These are phyloP conservation scores for Aureobasidium lini DNA, from an alignment of 2,329 filamentous ascomycete genomes.

Conservation along the genomic window DNA sequence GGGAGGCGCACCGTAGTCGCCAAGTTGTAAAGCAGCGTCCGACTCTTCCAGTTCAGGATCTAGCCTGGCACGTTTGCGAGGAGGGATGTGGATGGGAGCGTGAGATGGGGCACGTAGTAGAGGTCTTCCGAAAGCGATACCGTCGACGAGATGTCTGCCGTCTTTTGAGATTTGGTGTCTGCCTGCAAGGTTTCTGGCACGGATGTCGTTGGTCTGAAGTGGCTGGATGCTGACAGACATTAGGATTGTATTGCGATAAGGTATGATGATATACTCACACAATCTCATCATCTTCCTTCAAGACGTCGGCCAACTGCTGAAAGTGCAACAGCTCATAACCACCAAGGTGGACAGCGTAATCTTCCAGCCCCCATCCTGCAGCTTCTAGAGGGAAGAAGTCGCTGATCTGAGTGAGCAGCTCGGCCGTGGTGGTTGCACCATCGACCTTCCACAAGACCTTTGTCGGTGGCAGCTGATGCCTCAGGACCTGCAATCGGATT, in stretches of 20 bases:
- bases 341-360: conserved; percentile 74
- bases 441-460: conserved; percentile 64
- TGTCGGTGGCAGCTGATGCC: conserved; percentile 65
- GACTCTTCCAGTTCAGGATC: conserved; percentile 15
- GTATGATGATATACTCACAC: conserved; percentile 46
- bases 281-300: conserved; percentile 79
- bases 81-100: conserved; percentile 63
- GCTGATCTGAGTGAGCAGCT: conserved; percentile 72
- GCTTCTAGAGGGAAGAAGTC: conserved; percentile 74
- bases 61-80: conserved; percentile 56
- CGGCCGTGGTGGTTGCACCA: conserved; percentile 54
- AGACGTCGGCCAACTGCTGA: conserved; percentile 58
- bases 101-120: conserved; percentile 55
- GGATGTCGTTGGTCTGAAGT: conserved; percentile 66
- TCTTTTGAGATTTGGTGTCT: conserved; percentile 72
- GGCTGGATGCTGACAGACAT: conserved; percentile 59
- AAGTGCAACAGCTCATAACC: conserved; percentile 87
- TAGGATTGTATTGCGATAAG: background rate
- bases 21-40: background rate
- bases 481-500: conserved; percentile 63
- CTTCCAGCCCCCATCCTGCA: conserved; percentile 75
- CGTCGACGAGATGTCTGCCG: conserved; percentile 77
- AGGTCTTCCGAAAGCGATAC: conserved; percentile 72
- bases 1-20: background rate
- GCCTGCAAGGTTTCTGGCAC: conserved; percentile 64